A percentile compares a stretch with the other conserved stretches of the same genome.
Conservation (phyloP, 768 basidiomycete genomes). For the Erythrobasidium yunnanense region DNA sequence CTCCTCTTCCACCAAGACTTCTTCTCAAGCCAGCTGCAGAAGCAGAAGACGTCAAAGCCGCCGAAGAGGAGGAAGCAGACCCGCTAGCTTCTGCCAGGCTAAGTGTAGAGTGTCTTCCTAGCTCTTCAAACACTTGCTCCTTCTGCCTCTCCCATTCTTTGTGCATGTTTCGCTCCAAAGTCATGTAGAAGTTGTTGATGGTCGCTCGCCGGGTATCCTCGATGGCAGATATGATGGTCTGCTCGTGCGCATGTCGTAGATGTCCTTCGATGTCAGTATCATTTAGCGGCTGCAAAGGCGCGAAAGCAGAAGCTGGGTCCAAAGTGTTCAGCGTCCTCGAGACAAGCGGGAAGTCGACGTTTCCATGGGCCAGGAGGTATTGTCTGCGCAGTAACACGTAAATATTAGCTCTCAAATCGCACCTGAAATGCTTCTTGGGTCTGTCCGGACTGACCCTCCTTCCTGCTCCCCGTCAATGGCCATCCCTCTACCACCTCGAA, state of each 20-base stretch:
- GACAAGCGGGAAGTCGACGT: slow-evolving; percentile 82
- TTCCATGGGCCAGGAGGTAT: slow-evolving; percentile 84
- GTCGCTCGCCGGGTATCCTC: slow-evolving; percentile 79
- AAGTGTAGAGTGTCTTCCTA: slow-evolving; percentile 46
- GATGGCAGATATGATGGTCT: slow-evolving; percentile 84
- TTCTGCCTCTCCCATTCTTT: slow-evolving; percentile 85
- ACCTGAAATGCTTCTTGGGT: slow-evolving; percentile 52
- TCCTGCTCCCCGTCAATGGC: neutral
- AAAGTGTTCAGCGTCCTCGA: slow-evolving; percentile 70
- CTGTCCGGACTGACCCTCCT: slow-evolving; percentile 47
- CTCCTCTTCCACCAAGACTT: no score
- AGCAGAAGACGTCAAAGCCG: no score
- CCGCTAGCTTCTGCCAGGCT: neutral
- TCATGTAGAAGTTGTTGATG: slow-evolving; percentile 69
- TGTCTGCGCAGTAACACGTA: slow-evolving; percentile 48
- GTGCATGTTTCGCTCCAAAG: slow-evolving; percentile 61
- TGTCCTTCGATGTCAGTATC: slow-evolving; percentile 83
- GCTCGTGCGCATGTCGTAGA: slow-evolving; percentile 86
- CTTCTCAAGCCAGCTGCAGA: slow-evolving; percentile 8
- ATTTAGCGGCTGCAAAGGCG: slow-evolving; percentile 79
- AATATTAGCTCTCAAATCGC: slow-evolving; percentile 41
- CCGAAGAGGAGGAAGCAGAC: no score
- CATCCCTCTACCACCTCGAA: neutral
- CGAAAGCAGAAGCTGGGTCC: slow-evolving; percentile 70
- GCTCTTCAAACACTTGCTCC: slow-evolving; percentile 75